A percentile compares a stretch with the other conserved stretches of the same genome.
Conservation (phyloP, 1,284 basidiomycete genomes). For the Moesziomyces sp. region DNA sequence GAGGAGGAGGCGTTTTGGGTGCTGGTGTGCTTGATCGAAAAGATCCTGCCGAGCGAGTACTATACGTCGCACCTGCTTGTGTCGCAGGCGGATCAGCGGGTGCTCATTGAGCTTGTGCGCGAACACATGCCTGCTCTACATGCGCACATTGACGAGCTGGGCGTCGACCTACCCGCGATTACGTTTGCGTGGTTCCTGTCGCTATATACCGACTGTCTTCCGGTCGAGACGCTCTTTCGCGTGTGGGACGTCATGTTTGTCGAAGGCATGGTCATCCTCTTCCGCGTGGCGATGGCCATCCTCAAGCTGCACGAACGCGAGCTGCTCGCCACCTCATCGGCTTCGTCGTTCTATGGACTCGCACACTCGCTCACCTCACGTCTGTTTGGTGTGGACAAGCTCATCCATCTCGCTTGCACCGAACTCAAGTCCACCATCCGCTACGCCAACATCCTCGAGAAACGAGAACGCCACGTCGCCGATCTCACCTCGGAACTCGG, state of each 20-base stretch:
- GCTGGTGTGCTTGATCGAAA: conserved; percentile 79
- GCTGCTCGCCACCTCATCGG: conserved; percentile 81
- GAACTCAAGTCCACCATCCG: conserved; percentile 77
- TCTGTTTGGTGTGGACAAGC: conserved; percentile 89
- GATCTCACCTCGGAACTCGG: conserved; percentile 38
- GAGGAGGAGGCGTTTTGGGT: conserved; percentile 99
- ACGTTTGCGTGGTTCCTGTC: conserved; percentile 99
- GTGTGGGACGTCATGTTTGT: conserved; percentile 89
- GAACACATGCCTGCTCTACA: conserved; percentile 81
- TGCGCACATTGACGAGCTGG: conserved; percentile 79
- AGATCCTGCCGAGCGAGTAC: conserved; percentile 69
- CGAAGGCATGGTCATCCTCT: conserved; percentile 86
- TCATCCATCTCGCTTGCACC: conserved; percentile 72
- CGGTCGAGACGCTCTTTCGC: conserved; percentile 76
- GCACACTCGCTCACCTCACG: conserved; percentile 86
- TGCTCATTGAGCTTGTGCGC: conserved; percentile 85
- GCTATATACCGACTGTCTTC: conserved; percentile 93
- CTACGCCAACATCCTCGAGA: conserved; percentile 77
- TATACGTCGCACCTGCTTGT: conserved; percentile 72
- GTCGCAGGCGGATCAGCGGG: conserved; percentile 91
- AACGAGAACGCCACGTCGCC: conserved; percentile 73
- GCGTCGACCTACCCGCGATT: conserved; percentile 89
- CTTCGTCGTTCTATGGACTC: conserved; percentile 85
- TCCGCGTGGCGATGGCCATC: conserved; percentile 87
- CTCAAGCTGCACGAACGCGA: conserved; percentile 84